Evolutionary conservation across 2,329 filamentous ascomycete genomes (phyloP).

Genomic region (Fusarium oxysporum): DNA sequence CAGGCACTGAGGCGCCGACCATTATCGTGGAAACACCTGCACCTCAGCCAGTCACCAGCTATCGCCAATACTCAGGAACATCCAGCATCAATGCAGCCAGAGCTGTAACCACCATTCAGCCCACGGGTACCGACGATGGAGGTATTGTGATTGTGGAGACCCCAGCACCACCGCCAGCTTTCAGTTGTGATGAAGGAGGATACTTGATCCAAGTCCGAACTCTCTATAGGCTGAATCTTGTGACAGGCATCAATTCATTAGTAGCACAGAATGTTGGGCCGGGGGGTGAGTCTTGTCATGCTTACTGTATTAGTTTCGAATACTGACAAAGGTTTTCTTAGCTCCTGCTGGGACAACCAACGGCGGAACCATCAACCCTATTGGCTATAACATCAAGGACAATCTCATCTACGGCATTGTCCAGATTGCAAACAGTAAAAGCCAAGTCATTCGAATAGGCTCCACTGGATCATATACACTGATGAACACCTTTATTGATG

Average conservation of each 20-base stretch:
- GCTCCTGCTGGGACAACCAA: neutral
- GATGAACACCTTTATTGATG: slow-evolving; percentile 1
- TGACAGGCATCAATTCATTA: neutral
- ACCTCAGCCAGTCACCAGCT: neutral
- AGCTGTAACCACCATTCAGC: neutral
- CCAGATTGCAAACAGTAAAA: neutral
- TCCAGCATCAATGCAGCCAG: neutral
- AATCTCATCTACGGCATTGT: slow-evolving; percentile 14
- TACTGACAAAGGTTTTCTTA: no score
- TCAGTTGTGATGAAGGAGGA: slow-evolving; percentile 18
- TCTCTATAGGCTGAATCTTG: slow-evolving; percentile 5
- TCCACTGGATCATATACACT: slow-evolving; percentile 4
- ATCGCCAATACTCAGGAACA: slow-evolving; percentile 1
- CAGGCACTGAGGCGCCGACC: neutral
- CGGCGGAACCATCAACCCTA: slow-evolving; percentile 7
- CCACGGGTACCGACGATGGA: neutral
- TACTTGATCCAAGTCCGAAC: slow-evolving; percentile 20
- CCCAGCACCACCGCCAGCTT: slow-evolving; percentile 3
- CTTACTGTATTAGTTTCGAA: no score
- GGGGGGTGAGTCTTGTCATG: neutral
- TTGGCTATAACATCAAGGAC: slow-evolving; percentile 10
- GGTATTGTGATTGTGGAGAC: slow-evolving; percentile 10
- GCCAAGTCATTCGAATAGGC: slow-evolving; percentile 15
- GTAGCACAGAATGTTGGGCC: slow-evolving; percentile 4
- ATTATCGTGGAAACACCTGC: slow-evolving; percentile 2